A percentile compares a stretch with the other conserved stretches of the same genome.
Conservation (phyloP, 345 rosid genomes). For the Garcia nutans region DNA sequence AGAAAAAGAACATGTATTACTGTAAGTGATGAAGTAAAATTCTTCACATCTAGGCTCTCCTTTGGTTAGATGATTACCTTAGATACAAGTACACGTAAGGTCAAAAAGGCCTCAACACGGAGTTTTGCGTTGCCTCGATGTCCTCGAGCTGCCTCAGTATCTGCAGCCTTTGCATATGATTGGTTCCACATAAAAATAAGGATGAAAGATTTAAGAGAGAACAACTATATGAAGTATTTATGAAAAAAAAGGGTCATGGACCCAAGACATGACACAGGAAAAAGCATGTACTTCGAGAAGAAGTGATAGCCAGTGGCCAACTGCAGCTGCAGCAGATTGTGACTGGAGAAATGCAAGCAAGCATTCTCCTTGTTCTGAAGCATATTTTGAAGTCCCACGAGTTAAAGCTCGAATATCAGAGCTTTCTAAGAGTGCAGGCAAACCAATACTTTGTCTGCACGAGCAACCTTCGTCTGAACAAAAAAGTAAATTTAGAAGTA, state of each 20-base stretch:
- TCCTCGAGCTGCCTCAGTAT: conserved; percentile 74
- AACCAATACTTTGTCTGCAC: conserved; percentile 50
- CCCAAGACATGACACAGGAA: neutral
- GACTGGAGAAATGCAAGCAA: conserved; percentile 80
- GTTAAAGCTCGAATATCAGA: conserved; percentile 31
- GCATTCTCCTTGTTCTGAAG: conserved; percentile 51
- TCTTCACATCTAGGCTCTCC: neutral
- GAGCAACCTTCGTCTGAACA: conserved; percentile 63
- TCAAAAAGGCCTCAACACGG: conserved; percentile 72
- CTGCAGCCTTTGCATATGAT: conserved; percentile 65
- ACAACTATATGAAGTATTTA: neutral
- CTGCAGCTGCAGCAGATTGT: conserved; percentile 67
- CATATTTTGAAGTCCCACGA: conserved; percentile 26
- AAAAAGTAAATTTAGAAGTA: conserved; percentile 49
- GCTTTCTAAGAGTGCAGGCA: conserved; percentile 53
- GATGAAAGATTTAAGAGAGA: conserved; percentile 4
- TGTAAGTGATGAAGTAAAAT: neutral
- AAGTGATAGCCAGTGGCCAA: conserved; percentile 95
- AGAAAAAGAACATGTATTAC: neutral
- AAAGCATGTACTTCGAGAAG: conserved; percentile 61
- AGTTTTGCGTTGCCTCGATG: conserved; percentile 79
- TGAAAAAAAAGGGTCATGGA: neutral
- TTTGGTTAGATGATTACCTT: conserved; percentile 49
- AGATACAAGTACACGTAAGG: conserved; percentile 77
- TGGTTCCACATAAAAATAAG: conserved; percentile 7